Percentiles rank a stretch among this genome's conserved stretches.
Evolutionary conservation across 805 yeast species (phyloP).

Genomic region (Starmerella apicola): DNA sequence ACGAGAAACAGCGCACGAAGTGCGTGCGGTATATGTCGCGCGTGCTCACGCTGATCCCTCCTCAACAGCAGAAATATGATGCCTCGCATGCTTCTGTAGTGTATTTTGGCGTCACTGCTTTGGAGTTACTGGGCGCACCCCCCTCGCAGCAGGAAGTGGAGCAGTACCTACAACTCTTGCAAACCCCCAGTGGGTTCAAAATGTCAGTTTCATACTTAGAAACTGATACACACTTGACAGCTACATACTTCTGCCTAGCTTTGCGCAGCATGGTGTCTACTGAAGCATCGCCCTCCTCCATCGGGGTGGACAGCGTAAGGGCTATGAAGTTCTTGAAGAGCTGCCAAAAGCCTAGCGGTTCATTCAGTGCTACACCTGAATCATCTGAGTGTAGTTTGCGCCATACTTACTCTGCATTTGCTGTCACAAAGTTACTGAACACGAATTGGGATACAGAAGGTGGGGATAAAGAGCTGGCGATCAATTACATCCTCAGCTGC

Average conservation of each 20-base stretch:
- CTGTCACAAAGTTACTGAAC: constrained; percentile 29
- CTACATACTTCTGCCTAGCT: constrained; percentile 65
- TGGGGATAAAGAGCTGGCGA: constrained; percentile 35
- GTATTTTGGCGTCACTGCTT: constrained; percentile 17
- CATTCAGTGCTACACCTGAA: constrained; percentile 30
- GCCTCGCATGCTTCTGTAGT: constrained; percentile 18
- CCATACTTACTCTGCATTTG: constrained; percentile 58
- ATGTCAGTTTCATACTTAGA: constrained; percentile 5
- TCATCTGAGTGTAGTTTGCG: constrained; percentile 58
- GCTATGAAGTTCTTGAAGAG: constrained; percentile 42
- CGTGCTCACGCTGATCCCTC: constrained; percentile 17
- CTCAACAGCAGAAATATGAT: constrained; percentile 13
- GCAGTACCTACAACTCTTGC: constrained; percentile 6
- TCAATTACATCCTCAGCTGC: constrained; percentile 30
- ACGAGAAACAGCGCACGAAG: not conserved
- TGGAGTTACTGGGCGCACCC: constrained; percentile 8
- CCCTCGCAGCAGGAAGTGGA: not conserved
- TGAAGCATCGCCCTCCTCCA: too few species aligned
- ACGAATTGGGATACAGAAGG: not conserved
- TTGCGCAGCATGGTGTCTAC: constrained; percentile 27
- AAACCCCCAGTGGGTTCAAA: constrained; percentile 13
- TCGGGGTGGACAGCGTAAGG: constrained; percentile 13
- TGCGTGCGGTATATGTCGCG: constrained; percentile 14
- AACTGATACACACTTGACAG: constrained; percentile 18
- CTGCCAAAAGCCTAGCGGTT: constrained; percentile 53